Base-by-base conservation (phyloP, 2,329 filamentous ascomycete species). In the Talaromyces piceae region DNA sequence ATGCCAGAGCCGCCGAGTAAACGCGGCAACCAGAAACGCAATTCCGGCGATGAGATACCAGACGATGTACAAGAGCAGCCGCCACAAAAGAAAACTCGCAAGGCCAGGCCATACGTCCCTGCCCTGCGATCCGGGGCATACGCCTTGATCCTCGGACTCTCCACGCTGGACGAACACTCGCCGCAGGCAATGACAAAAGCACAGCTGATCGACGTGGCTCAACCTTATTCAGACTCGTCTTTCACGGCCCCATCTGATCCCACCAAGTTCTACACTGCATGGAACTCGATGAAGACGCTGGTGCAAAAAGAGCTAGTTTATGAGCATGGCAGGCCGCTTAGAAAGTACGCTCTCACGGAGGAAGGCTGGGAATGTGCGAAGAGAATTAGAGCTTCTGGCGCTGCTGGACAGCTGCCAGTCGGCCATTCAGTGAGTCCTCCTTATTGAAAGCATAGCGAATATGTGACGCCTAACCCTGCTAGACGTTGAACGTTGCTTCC, bases 251-350 rank as follows among this genome's bases (percentile, higher is more conserved):
- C 86, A 0, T 75, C 72, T 37, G 84, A 88, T 49, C 74, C 85
- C 0, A 83, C 77, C 9, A 86, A 83, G 51, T 87, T 80, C 59
- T 87, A 88, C 59, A 91, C 87, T 0, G 88, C 88, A 0, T 93
- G 87, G 87, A 86, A 80, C 60, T 89, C 87, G 1, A 90, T 91
- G 78, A 88, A 87, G 63, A 88, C 84, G 0, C 70, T 93, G 27
- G 58, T 83, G 4, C 76, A 82, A 49, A 89, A 91, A 62, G 86
- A 89, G 52, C 70, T 91, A 3, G 85, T 91, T 0, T 83, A 82
- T 51, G 83, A 87, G 58, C 81, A 81, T 49, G 84, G 86, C 0
- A 76, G 84, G 13, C 87, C 86, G 0, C 67, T 82, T 16, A 79
- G 82, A 54, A 81, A 78, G 57, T 93, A 90, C 62, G 74, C 76